Evolutionary conservation across 176 grass and related monocot species (phyloP), one percentile per base, ranked within the genome.

Genomic region (Rhynchospora tenuis): DNA sequence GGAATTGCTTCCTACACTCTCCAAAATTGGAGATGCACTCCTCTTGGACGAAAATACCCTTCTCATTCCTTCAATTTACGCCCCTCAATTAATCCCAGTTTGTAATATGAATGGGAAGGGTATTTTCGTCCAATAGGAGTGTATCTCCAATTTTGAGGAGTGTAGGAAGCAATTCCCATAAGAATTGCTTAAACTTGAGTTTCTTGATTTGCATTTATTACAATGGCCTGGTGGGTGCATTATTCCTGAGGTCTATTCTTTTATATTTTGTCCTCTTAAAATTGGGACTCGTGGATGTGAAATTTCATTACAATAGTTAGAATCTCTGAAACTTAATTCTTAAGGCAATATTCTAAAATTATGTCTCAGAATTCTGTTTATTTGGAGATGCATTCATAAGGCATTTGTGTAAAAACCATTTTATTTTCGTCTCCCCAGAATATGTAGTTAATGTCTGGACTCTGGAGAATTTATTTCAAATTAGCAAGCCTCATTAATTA

Each of bases 131-230:
- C n/a, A n/a, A n/a, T n/a, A n/a, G n/a, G n/a, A n/a, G n/a, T n/a
- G n/a, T n/a, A n/a, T n/a, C n/a, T n/a, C n/a, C n/a, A n/a, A n/a
- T n/a, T n/a, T n/a, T n/a, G n/a, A n/a, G n/a, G n/a, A n/a, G n/a
- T n/a, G n/a, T n/a, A n/a, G n/a, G n/a, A n/a, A n/a, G n/a, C n/a
- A n/a, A n/a, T n/a, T n/a, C n/a, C n/a, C n/a, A n/a, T 99, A 95
- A 59, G 91, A 23, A 87, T 65, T 69, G 10, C 13, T 44, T 73
- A 22, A 29, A 66, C 33, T 46, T 15, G 28, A 6, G 12, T 80
- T 38, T 62, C 22, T 38, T 27, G 23, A 82, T 82, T 64, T 66
- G 5, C 11, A 27, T 28, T 54, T 68, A 10, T 5, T 68, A 68
- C n/a, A 19, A 3, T 43, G 62, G 62, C 38, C 33, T 43, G 33